Evolutionary conservation across 2,329 filamentous ascomycete species (phyloP).

Genomic region (Arthrobotrys pseudoclavata): DNA sequence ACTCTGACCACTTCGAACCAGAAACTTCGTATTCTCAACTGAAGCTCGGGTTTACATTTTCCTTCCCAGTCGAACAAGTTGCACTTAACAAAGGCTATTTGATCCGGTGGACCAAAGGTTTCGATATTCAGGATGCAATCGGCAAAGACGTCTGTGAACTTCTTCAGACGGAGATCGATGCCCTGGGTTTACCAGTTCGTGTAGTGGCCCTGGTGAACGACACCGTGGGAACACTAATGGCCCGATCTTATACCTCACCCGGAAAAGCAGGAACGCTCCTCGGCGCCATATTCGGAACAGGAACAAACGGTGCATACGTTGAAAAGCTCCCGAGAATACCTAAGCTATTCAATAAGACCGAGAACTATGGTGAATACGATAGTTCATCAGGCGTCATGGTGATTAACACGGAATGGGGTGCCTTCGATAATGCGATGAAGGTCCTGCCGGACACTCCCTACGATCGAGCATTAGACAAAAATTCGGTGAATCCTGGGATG

Average conservation of each 20-base stretch:
- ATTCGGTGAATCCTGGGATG: conserved; percentile 89
- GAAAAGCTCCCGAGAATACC: conserved; percentile 89
- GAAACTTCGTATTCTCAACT: conserved; percentile 66
- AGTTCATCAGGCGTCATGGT: conserved; percentile 91
- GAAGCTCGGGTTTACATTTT: conserved; percentile 98
- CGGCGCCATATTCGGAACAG: conserved; percentile 97
- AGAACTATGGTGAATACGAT: conserved; percentile 75
- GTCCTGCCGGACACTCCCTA: conserved; percentile 88
- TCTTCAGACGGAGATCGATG: conserved; percentile 89
- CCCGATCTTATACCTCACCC: conserved; percentile 91
- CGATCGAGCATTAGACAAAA: conserved; percentile 81
- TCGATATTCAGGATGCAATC: conserved; percentile 93
- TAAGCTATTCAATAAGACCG: conserved; percentile 74
- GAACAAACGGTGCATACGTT: conserved; percentile 96
- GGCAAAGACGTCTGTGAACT: conserved; percentile 95
- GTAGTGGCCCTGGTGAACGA: conserved; percentile 98
- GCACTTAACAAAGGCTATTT: conserved; percentile 95
- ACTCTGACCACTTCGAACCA: conserved; percentile 85
- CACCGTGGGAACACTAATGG: conserved; percentile 97
- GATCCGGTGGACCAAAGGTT: conserved; percentile 98
- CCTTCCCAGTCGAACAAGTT: conserved; percentile 92
- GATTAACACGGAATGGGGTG: conserved; percentile 98
- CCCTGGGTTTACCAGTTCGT: conserved; percentile 85
- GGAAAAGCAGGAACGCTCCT: conserved; percentile 87
- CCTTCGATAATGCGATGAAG: conserved; percentile 93